phyloP scores from a whole-genome alignment of 179 eudicot species.

The Silene vulgaris region DNA sequence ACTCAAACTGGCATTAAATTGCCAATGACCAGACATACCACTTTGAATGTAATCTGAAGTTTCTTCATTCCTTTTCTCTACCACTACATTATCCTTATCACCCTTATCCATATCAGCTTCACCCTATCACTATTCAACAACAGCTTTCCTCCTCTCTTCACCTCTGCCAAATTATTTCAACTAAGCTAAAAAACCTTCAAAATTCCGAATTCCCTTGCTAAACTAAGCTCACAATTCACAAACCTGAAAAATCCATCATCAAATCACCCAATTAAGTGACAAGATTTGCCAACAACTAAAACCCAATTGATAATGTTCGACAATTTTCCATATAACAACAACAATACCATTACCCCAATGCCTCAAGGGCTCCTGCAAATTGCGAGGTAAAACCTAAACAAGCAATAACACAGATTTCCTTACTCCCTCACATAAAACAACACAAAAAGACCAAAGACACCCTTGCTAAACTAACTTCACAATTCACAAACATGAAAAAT shows the following conservation, averaged over 20 bases:
- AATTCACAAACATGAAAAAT: slow-evolving; percentile 30
- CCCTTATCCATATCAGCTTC: slow-evolving; percentile 42
- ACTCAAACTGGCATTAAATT: slow-evolving; percentile 36
- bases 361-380: neutral
- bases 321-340: neutral
- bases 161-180: neutral
- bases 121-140: slow-evolving; percentile 18
- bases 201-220: slow-evolving; percentile 28
- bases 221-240: slow-evolving; percentile 24
- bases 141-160: neutral
- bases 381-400: neutral
- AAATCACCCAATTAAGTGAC: slow-evolving; percentile 20
- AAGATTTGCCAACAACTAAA: slow-evolving; percentile 8
- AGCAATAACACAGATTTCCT: neutral
- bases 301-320: slow-evolving; percentile 6
- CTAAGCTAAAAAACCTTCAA: slow-evolving; percentile 18
- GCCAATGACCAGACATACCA: slow-evolving; percentile 57
- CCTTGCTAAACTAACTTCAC: slow-evolving; percentile 23
- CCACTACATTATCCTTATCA: slow-evolving; percentile 45
- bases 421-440: neutral
- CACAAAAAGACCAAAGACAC: slow-evolving; percentile 17
- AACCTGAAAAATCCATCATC: slow-evolving; percentile 28
- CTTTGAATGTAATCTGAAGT: slow-evolving; percentile 40
- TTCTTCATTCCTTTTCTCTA: slow-evolving; percentile 51
- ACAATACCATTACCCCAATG: neutral